Base-by-base conservation (phyloP, 257 asterid genomes). In the Solanum chmielewskii region DNA sequence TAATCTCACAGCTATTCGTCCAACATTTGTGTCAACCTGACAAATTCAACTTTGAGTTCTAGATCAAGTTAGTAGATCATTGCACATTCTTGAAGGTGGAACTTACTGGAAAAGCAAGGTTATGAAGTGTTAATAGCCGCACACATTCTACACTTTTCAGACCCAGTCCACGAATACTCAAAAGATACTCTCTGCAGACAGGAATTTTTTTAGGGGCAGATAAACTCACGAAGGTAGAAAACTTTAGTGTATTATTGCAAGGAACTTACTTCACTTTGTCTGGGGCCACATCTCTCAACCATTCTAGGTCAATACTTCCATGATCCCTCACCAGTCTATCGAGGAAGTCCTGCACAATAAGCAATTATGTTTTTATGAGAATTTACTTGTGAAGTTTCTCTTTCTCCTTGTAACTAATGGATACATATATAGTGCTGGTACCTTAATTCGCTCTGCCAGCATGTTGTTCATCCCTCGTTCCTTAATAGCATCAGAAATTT, bases 11-110 rank as follows among this genome's bases (percentile, higher is more conserved):
- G 97, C 98, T 86, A 97, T 97, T 74, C 99, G 94, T 39, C 98
- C 99, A 78, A 97, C 99, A 90, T 97, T 97, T 12, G 98, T 97
- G 90, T 97, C 99, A 89, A 97, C 99, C 99, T 97, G 88, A 90
- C 70, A 89, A 70, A 88, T 13, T 70, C 60, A 92, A 86, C 80
- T 73, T 59, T 90, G 68, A 89, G 91, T 66, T 45, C 83, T 78
- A 85, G 75, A 78, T 70, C 45, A 83, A 85, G 49, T 81, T 80
- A 86, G 56, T 78, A 85, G 64, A 68, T 87, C 74, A 89, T 69
- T 75, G 76, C 74, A 87, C 86, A 23, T 86, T 73, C 60, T 86
- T 73, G 66, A 88, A 88, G 81, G 83, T 86, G 76, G 82, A 71
- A 66, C 96, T 93, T 93, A 97, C 99, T 47, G 99, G 99, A 90